Percentiles rank a stretch among this genome's conserved stretches.
Evolutionary conservation across 306 rosid genomes (phyloP).

Genomic region (Glycyrrhiza uralensis): DNA sequence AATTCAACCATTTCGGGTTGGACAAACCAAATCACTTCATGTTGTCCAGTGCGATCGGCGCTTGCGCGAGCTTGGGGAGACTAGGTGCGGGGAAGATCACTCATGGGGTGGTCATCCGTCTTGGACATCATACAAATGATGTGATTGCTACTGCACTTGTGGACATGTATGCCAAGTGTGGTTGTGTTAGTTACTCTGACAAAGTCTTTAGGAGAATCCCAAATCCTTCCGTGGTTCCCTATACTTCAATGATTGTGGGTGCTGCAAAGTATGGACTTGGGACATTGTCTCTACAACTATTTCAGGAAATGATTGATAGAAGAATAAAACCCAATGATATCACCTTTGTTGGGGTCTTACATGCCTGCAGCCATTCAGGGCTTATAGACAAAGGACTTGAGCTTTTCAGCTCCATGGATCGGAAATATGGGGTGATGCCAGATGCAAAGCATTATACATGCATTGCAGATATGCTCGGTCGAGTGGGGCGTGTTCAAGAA

Average conservation of each 20-base stretch:
- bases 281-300: conserved; percentile 52
- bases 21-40: conserved; percentile 68
- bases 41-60: conserved; percentile 62
- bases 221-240: conserved; percentile 59
- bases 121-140: conserved; percentile 42
- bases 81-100: conserved; percentile 60
- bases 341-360: conserved; percentile 77
- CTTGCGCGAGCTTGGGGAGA: conserved; percentile 75
- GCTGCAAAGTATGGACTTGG: conserved; percentile 89
- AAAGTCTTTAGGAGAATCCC: conserved; percentile 54
- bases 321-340: conserved; percentile 61
- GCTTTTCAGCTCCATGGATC: conserved; percentile 55
- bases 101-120: conserved; percentile 63
- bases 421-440: conserved; percentile 56
- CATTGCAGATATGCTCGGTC: conserved; percentile 75
- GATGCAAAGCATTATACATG: conserved; percentile 69
- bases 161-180: conserved; percentile 93
- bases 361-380: conserved; percentile 91
- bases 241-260: conserved; percentile 81
- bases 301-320: conserved; percentile 65
- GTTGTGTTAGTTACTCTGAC: conserved; percentile 55
- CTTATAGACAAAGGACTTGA: conserved; percentile 70
- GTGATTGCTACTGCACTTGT: conserved; percentile 73
- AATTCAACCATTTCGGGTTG: conserved; percentile 39
- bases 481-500: conserved; percentile 62